These are phyloP conservation scores for Leccinum boreale DNA, from an alignment of 768 basidiomycete species.

Conservation along the genomic window DNA sequence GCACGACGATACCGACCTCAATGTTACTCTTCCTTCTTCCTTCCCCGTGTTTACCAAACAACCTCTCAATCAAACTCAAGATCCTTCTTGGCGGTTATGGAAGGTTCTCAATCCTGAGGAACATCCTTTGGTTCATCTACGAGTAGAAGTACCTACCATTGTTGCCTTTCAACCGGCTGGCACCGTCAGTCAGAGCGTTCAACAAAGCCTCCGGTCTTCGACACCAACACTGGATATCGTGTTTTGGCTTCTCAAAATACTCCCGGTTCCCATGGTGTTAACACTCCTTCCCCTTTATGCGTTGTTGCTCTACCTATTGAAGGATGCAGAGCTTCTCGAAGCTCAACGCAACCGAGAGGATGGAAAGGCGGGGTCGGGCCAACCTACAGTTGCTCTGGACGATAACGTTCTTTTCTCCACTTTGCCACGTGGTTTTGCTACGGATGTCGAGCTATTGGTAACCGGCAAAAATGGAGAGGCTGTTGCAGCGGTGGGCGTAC, in stretches of 20 bases:
- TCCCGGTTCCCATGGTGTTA: conserved; percentile 77
- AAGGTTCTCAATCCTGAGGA: conserved; percentile 68
- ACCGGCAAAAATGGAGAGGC: conserved; percentile 63
- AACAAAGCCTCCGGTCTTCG: conserved; percentile 41
- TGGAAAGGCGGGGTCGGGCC: conserved; percentile 33
- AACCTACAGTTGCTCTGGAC: conserved; percentile 32
- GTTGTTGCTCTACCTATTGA: conserved; percentile 80
- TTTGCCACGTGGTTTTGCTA: conserved; percentile 75
- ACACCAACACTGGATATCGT: conserved; percentile 52
- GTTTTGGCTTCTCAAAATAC: conserved; percentile 77
- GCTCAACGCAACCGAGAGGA: conserved; percentile 69
- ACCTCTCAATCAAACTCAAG: conserved; percentile 31
- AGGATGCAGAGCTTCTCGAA: conserved; percentile 87
- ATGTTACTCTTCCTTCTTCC: conserved; percentile 13
- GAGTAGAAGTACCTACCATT: conserved; percentile 76
- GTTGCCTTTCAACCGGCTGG: conserved; percentile 57
- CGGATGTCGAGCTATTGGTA: conserved; percentile 81
- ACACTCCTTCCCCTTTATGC: conserved; percentile 75
- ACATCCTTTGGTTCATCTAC: conserved; percentile 66
- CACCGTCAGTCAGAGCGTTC: conserved; percentile 22
- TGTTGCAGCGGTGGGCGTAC: conserved; percentile 69
- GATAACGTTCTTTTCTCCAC: conserved; percentile 56
- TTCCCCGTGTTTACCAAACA: conserved; percentile 35
- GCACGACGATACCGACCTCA: conserved; percentile 25
- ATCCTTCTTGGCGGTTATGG: conserved; percentile 73